Evolutionary conservation across 2,329 filamentous ascomycete genomes (phyloP).

Genomic region (Sclerotinia sclerotiorum): DNA sequence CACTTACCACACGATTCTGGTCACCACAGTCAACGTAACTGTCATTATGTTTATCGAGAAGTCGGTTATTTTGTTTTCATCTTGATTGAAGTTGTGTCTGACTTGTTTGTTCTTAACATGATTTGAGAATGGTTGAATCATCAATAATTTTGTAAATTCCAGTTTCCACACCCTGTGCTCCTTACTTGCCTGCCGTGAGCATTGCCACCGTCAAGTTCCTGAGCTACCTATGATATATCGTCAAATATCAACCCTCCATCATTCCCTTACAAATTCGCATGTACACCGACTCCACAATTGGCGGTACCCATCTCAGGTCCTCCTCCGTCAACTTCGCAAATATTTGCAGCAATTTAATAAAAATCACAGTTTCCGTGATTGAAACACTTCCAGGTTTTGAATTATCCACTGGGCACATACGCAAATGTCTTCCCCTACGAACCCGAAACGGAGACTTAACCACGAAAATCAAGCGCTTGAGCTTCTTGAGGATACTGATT

Average conservation of each 20-base stretch:
- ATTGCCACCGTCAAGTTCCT: background rate
- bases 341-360: background rate
- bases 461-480: background rate
- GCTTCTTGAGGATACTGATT: background rate
- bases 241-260: background rate
- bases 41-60: background rate
- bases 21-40: background rate
- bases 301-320: background rate
- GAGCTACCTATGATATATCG: background rate
- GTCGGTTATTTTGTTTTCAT: background rate
- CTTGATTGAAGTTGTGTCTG: background rate
- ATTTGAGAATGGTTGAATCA: background rate
- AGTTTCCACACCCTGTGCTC: conserved; percentile 40
- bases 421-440: background rate
- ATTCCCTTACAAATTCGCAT: background rate
- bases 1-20: no score
- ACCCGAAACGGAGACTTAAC: background rate
- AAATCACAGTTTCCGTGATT: background rate
- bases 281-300: background rate
- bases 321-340: background rate
- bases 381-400: background rate
- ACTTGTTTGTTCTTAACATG: background rate
- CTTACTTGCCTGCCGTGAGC: background rate
- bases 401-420: background rate
- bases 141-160: background rate